Base-by-base conservation (phyloP, 2,329 filamentous ascomycete species). In the Microcyclosporella mali region DNA sequence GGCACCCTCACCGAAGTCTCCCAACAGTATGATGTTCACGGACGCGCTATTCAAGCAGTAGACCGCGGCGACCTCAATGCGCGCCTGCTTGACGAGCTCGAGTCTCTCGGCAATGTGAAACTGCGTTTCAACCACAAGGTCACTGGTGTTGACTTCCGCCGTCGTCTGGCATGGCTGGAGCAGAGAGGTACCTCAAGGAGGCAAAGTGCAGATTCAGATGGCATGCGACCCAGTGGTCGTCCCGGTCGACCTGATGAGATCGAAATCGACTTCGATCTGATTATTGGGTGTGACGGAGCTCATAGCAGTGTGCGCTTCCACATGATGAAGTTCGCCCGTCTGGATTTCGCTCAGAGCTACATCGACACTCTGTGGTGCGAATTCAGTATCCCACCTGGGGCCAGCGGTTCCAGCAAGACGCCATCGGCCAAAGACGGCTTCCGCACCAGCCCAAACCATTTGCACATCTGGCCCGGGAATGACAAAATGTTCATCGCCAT, bases 401-500 rank as follows among this genome's bases (percentile, higher is more conserved):
- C 85, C 1, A 50, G 54, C 9, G 27, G 35, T 14, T 25, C 41
- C 6, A 37, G 44, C 33, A 56, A 45, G 17, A 58, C 56, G 1
- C 54, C 59, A 2, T 61, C 65, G 2, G 46, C 62, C 8, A 51
- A 47, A 15, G 71, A 72, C 16, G 69, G 73, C 34, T 97, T 94
- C 61, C 74, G 75, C 36, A 92, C 97, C 54, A 92, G 88, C 0
- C 88, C 88, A 1, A 86, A 95, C 57, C 89, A 97, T 62, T 74
- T 98, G 1, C 92, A 98, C 66, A 98, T 98, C 61, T 98, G 92
- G 92, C 92, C 92, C 0, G 82, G 82, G 56, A 40, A 42, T 12
- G 81, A 89, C 32, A 90, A 92, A 58, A 97, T 98, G 94, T 98
- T 98, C 68, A 98, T 98, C 59, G 94, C 92, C 14, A 89, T 98